phyloP scores from a whole-genome alignment of 2,329 filamentous ascomycete genomes.

The Fusarium sp. region DNA sequence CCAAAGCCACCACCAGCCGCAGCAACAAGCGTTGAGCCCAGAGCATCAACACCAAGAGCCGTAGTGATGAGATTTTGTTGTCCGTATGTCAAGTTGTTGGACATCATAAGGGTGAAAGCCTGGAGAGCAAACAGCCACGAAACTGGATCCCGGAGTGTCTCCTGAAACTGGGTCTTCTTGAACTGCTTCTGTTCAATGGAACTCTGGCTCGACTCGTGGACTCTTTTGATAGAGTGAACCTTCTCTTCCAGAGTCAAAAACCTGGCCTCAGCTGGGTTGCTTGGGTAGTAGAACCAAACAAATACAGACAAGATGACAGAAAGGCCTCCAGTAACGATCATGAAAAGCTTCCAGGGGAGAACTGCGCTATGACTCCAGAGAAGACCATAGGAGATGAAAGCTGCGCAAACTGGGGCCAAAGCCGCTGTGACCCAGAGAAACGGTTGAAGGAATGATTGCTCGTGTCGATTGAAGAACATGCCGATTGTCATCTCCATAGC shows the following conservation, averaged over 20 bases:
- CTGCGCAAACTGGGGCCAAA: slow-evolving; percentile 52
- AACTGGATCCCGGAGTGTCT: slow-evolving; percentile 47
- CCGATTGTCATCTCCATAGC: slow-evolving; percentile 56
- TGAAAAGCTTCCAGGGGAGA: slow-evolving; percentile 54
- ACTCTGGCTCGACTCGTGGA: slow-evolving; percentile 50
- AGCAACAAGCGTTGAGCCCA: slow-evolving; percentile 55
- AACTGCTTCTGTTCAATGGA: slow-evolving; percentile 54
- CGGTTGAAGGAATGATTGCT: slow-evolving; percentile 49
- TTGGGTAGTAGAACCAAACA: slow-evolving; percentile 53
- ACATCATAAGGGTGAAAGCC: slow-evolving; percentile 50
- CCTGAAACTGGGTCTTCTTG: slow-evolving; percentile 47
- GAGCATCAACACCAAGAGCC: slow-evolving; percentile 50
- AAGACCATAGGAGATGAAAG: slow-evolving; percentile 56
- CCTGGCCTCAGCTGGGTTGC: slow-evolving; percentile 52
- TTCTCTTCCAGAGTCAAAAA: slow-evolving; percentile 56
- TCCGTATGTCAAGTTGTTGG: slow-evolving; percentile 55
- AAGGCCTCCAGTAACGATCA: slow-evolving; percentile 53
- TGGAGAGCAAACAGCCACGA: slow-evolving; percentile 49
- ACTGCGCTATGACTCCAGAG: slow-evolving; percentile 51
- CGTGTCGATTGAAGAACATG: slow-evolving; percentile 54
- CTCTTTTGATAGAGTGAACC: slow-evolving; percentile 51
- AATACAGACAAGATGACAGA: slow-evolving; percentile 50
- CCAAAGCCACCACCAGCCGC: slow-evolving; percentile 53
- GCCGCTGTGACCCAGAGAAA: slow-evolving; percentile 51
- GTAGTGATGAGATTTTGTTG: slow-evolving; percentile 54